Base-by-base conservation (phyloP, 257 asterid genomes). In the Nicotiana attenuata region DNA sequence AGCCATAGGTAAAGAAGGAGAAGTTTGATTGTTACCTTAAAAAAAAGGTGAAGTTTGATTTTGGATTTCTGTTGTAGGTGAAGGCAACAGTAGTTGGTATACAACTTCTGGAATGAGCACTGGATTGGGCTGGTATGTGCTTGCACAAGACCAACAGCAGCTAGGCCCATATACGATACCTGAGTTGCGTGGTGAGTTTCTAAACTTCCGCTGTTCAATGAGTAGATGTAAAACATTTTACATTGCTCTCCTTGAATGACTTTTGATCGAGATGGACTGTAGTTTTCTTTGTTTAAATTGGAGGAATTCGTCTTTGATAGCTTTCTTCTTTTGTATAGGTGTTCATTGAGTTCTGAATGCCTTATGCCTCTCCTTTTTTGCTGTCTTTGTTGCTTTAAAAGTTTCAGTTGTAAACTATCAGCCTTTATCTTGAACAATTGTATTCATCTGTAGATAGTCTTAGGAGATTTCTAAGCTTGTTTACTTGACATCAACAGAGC, bases 91-190 rank as follows among this genome's bases (percentile, higher is more conserved):
- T 47, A 81, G 26, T 50, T 75, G 28, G 61, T 19, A 16, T 10
- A 82, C 86, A 60, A 86, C 82, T 84, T 80, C 89, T 78, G 89
- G 82, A 68, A 82, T 71, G 85, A 85, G 80, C 64, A 68, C 83
- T 86, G 94, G 85, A 82, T 92, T 86, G 66, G 99, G 97, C 28
- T 96, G 98, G 97, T 94, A 88, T 85, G 86, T 96, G 65, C 97
- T 94, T 73, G 99, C 97, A 14, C 92, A 73, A 75, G 94, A 93
- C 73, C 94, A 93, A 78, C 92, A 92, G 81, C 89, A 80, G 3
- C 60, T 96, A 31, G 99, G 99, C 69, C 98, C 99, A 26, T 96
- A 96, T 87, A 88, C 98, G 13, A 38, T 90, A 59, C 61, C 90
- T 64, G 99, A 94, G 89, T 84, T 96, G 92, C 94, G 89, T 24